Percentiles rank a stretch among this genome's conserved stretches.
phyloP scores from a whole-genome alignment of 148 eudicot species.

The Vaccinium myrtillus region DNA sequence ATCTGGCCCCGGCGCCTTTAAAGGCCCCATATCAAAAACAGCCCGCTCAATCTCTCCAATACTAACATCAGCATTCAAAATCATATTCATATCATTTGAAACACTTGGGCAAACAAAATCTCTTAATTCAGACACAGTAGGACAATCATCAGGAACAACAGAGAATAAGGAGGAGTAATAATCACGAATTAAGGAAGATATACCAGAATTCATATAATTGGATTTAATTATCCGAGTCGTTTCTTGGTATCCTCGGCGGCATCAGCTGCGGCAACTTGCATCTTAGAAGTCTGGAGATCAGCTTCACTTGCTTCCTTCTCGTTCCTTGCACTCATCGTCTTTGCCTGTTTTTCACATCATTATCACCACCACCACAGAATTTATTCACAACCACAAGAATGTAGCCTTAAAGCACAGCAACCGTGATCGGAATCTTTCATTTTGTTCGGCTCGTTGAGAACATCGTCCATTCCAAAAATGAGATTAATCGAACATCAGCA shows the following conservation, averaged over 20 bases:
- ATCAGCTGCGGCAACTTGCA: slow-evolving; percentile 65
- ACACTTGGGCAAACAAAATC: too few relatives aligned
- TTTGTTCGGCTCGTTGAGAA: neutral
- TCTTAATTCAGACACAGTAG: too few relatives aligned
- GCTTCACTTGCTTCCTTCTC: slow-evolving; percentile 54
- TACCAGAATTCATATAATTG: too few relatives aligned
- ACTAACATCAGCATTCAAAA: too few relatives aligned
- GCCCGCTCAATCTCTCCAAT: too few relatives aligned
- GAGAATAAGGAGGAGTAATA: too few relatives aligned
- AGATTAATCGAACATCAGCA: too few relatives aligned
- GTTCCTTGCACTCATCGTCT: slow-evolving; percentile 44
- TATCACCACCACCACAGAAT: neutral
- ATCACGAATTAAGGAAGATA: too few relatives aligned
- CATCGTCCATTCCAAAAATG: neutral
- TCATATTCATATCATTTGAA: too few relatives aligned
- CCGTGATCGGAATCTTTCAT: neutral
- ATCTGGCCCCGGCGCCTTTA: too few relatives aligned
- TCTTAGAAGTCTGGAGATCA: slow-evolving; percentile 42
- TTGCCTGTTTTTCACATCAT: slow-evolving; percentile 23
- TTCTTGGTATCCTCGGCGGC: slow-evolving; percentile 44
- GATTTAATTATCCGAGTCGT: neutral
- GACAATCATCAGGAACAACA: too few relatives aligned
- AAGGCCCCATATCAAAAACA: too few relatives aligned
- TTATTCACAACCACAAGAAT: neutral
- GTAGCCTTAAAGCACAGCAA: neutral